Percentiles rank a stretch among this genome's conserved stretches.
Conservation (phyloP, 2,329 filamentous ascomycete species). For the Colletotrichum echinochloae region DNA sequence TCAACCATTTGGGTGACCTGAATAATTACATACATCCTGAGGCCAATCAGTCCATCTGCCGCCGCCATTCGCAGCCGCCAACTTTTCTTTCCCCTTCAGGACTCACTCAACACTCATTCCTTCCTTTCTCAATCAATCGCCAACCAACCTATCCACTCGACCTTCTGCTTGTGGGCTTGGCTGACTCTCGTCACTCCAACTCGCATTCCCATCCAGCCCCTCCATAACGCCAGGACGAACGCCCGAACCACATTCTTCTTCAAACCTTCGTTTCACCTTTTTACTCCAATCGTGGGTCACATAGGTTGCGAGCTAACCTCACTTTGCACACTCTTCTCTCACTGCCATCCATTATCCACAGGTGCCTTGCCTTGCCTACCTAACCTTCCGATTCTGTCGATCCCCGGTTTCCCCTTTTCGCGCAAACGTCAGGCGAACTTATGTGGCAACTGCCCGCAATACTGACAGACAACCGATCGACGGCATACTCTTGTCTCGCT, state of each 20-base stretch:
- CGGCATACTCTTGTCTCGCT: not conserved
- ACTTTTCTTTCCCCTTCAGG: not conserved
- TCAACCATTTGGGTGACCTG: not conserved
- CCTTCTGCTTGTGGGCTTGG: slow-evolving; percentile 5
- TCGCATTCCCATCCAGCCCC: slow-evolving; percentile 4
- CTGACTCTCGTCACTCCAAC: slow-evolving; percentile 16
- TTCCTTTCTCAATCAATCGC: not conserved
- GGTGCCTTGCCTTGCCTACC: slow-evolving; percentile 7
- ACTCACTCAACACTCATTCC: not conserved
- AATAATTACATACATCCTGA: not conserved
- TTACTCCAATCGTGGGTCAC: slow-evolving; percentile 6
- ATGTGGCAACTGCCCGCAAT: not conserved
- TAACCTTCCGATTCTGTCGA: slow-evolving; percentile 4
- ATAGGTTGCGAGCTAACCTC: slow-evolving; percentile 31
- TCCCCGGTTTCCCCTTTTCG: not conserved
- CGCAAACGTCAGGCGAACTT: slow-evolving; percentile 3
- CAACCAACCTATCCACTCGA: not conserved
- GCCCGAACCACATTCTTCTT: slow-evolving; percentile 28
- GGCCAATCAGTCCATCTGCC: not conserved
- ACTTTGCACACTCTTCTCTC: not conserved
- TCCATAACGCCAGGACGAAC: slow-evolving; percentile 35
- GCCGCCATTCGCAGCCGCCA: slow-evolving; percentile 8
- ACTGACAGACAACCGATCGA: not conserved
- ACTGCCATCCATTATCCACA: too few species aligned
- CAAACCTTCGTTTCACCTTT: slow-evolving; percentile 38